A percentile compares a stretch with the other conserved stretches of the same genome.
Conservation (phyloP, 805 yeast species). For the Schwanniomyces sp. region DNA sequence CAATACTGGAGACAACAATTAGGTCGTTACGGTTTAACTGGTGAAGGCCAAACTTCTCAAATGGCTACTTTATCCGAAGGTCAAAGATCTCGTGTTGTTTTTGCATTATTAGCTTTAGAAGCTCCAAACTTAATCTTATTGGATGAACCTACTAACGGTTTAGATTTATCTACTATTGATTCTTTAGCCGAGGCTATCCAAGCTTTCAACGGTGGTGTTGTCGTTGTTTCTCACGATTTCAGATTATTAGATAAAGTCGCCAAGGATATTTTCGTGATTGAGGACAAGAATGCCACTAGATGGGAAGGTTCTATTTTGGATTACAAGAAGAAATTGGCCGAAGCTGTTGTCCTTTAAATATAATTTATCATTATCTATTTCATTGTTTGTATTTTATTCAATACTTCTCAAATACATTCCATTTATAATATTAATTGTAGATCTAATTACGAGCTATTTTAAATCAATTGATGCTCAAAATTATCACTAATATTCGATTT, state of each 20-base stretch:
- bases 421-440: neutral
- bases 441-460: no score
- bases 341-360: slow-evolving; percentile 67
- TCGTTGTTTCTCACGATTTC: slow-evolving; percentile 98
- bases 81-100: slow-evolving; percentile 98
- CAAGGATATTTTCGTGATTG: slow-evolving; percentile 94
- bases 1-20: slow-evolving; percentile 98
- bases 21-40: slow-evolving; percentile 97
- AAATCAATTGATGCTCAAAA: no score
- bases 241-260: slow-evolving; percentile 96
- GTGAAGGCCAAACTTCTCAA: slow-evolving; percentile 97
- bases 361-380: slow-evolving; percentile 2
- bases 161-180: slow-evolving; percentile 97
- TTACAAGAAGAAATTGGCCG: slow-evolving; percentile 93
- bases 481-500: no score
- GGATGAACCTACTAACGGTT: slow-evolving; percentile 99
- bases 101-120: slow-evolving; percentile 93
- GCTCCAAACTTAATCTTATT: slow-evolving; percentile 89
- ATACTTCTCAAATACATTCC: slow-evolving; percentile 2
- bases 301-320: slow-evolving; percentile 92
- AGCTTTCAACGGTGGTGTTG: slow-evolving; percentile 95
- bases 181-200: slow-evolving; percentile 96
- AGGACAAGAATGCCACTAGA: slow-evolving; percentile 90
- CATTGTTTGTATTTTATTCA: slow-evolving; percentile 4
- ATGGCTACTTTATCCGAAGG: slow-evolving; percentile 99